Percentiles rank a stretch among this genome's conserved stretches.
Evolutionary conservation across 441 rosid species (phyloP).

Genomic region (Codiaeum variegatum): DNA sequence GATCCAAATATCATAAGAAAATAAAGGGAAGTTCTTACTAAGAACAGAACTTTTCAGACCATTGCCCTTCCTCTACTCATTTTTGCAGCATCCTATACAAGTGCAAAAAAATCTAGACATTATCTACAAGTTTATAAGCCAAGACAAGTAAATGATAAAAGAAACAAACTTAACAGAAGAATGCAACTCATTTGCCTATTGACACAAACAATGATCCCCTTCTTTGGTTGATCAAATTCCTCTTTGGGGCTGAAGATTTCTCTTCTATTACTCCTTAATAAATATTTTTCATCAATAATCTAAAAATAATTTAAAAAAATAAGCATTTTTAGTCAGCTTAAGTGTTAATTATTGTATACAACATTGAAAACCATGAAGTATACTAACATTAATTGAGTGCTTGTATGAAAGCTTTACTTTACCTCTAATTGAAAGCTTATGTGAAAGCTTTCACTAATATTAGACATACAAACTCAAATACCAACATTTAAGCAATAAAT

Average conservation of each 20-base stretch:
- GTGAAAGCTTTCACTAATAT: too few species aligned
- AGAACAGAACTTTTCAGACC: constrained; percentile 84
- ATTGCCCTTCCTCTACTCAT: constrained; percentile 75
- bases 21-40: constrained; percentile 38
- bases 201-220: constrained; percentile 80
- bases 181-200: constrained; percentile 22
- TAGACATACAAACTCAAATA: too few species aligned
- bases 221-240: constrained; percentile 88
- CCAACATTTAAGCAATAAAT: too few species aligned
- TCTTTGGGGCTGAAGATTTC: constrained; percentile 84
- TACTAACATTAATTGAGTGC: too few species aligned
- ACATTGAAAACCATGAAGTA: not conserved
- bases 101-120: constrained; percentile 15
- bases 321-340: constrained; percentile 17
- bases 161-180: not conserved
- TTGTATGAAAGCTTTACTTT: too few species aligned
- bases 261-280: constrained; percentile 97
- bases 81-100: constrained; percentile 74
- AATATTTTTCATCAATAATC: constrained; percentile 97
- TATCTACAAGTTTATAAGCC: constrained; percentile 2
- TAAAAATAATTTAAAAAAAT: constrained; percentile 32
- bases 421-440: too few species aligned
- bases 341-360: not conserved
- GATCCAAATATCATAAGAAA: not conserved
- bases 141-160: not conserved